Conservation (phyloP, 2,329 filamentous ascomycete species). For the Ceratocystis albifundus region DNA sequence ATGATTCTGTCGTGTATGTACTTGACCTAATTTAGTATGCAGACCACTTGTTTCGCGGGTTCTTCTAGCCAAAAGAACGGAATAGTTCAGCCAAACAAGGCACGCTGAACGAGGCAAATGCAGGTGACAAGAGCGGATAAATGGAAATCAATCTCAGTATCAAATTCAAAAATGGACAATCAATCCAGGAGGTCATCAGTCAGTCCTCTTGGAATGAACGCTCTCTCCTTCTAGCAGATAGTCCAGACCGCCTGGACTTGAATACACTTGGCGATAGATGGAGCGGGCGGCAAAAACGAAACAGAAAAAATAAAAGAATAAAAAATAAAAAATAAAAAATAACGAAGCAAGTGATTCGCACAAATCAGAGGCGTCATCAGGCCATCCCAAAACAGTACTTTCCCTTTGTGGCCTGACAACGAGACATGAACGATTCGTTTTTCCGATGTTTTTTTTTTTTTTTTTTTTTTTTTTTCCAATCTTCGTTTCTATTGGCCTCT, state of each 20-base stretch:
- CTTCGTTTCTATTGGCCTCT: background rate
- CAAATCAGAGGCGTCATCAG: conserved; percentile 4
- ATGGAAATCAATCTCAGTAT: no score
- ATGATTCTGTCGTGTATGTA: background rate
- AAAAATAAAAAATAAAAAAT: background rate
- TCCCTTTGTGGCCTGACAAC: background rate
- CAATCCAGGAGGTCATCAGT: no score
- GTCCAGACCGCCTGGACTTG: no score
- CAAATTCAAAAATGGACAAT: no score
- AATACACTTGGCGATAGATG: no score
- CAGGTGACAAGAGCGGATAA: no score
- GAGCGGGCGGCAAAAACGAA: background rate
- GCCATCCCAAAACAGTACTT: background rate
- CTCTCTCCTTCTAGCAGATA: no score
- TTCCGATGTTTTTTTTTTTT: background rate
- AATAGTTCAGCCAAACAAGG: no score
- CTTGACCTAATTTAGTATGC: background rate
- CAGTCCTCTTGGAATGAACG: no score
- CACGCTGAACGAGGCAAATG: no score
- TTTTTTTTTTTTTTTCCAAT: background rate
- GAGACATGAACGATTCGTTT: background rate
- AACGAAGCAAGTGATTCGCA: background rate
- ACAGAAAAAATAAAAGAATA: conserved; percentile 6
- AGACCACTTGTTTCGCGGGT: background rate
- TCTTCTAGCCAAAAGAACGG: no score